phyloP scores from a whole-genome alignment of 2,329 filamentous ascomycete genomes.

The Celoporthe dispersa region DNA sequence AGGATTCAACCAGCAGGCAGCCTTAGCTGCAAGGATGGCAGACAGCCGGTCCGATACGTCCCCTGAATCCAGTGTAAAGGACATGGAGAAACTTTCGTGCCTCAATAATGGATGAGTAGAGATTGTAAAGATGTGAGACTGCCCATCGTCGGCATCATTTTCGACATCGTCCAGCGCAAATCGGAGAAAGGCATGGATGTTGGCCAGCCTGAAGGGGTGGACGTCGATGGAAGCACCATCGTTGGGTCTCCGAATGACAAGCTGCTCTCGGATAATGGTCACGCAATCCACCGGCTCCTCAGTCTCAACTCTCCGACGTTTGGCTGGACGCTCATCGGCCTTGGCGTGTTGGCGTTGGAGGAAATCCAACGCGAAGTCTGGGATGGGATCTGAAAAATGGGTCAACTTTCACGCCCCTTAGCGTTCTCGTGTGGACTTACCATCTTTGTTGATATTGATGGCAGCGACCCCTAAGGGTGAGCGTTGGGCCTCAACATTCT shows the following conservation, averaged over 20 bases:
- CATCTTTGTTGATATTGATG: slow-evolving; percentile 6
- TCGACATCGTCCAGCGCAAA: slow-evolving; percentile 19
- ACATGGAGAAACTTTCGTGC: slow-evolving; percentile 13
- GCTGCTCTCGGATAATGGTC: slow-evolving; percentile 27
- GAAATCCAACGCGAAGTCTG: slow-evolving; percentile 8
- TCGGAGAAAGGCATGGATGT: slow-evolving; percentile 15
- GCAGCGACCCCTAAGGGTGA: neutral
- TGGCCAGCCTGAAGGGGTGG: neutral
- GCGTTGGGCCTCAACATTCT: slow-evolving; percentile 9
- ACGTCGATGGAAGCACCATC: neutral
- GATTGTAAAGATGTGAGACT: slow-evolving; percentile 21
- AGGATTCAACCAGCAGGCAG: slow-evolving; percentile 24
- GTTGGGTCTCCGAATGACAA: slow-evolving; percentile 20
- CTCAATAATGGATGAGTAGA: slow-evolving; percentile 17
- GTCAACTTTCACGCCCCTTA: neutral
- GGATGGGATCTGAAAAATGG: slow-evolving; percentile 19
- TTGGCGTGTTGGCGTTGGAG: slow-evolving; percentile 14
- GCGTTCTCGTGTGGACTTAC: neutral
- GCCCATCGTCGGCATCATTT: slow-evolving; percentile 15
- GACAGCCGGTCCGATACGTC: slow-evolving; percentile 15
- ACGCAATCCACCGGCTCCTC: slow-evolving; percentile 20
- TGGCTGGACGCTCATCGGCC: slow-evolving; percentile 26
- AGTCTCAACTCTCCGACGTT: slow-evolving; percentile 25
- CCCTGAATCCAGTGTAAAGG: slow-evolving; percentile 16
- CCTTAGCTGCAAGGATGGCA: slow-evolving; percentile 1